Base-by-base conservation (phyloP, 768 basidiomycete species). In the Dictyophora rubrovolvata region DNA sequence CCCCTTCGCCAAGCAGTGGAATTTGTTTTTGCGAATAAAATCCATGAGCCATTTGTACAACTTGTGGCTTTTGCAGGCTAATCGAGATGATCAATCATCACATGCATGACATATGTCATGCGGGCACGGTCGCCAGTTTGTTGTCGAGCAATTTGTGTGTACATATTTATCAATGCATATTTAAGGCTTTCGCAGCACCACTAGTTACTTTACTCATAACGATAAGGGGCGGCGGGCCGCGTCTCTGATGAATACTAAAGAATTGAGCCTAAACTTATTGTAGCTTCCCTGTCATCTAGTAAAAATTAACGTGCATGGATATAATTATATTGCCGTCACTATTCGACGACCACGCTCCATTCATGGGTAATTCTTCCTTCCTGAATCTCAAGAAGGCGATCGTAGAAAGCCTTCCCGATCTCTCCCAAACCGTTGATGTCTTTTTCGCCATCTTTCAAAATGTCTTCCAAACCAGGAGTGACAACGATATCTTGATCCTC, bases 341-440 rank as follows among this genome's bases (percentile, higher is more conserved):
- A 56, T 17, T 56, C 55, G 11, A 17, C 18, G 23, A 28, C 33
- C n/a, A 86, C 79, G 54, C 80, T 79, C 89, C 89, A 92, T 12
- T 74, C 79, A 59, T 83, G 73, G 66, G 80, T 87, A 10, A 71
- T 68, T 65, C 73, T 74, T 2, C 89, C 89, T 61, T 83, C 83
- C 72, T 91, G 90, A 48, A 92, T 84, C 48, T 77, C 89, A 33
- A 84, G 76, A n/a, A 96, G 76, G 63, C 84, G 81, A 54, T 78
- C 78, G 71, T 85, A 82, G 42, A 95, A 75, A 17, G 82, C 82
- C 14, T 79, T 76, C 11, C 87, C 88, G 14, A 96, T 77, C 17
- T 71, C 72, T 1, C 80, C 80, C 50, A 79, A 67, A 16, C 73
- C 74, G 22, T 69, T 71, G 14, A 74, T 71, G 17, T 84, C 82